Percentiles rank a stretch among this genome's conserved stretches.
phyloP scores from a whole-genome alignment of 768 basidiomycete genomes.

The Leccinum barrowsii region DNA sequence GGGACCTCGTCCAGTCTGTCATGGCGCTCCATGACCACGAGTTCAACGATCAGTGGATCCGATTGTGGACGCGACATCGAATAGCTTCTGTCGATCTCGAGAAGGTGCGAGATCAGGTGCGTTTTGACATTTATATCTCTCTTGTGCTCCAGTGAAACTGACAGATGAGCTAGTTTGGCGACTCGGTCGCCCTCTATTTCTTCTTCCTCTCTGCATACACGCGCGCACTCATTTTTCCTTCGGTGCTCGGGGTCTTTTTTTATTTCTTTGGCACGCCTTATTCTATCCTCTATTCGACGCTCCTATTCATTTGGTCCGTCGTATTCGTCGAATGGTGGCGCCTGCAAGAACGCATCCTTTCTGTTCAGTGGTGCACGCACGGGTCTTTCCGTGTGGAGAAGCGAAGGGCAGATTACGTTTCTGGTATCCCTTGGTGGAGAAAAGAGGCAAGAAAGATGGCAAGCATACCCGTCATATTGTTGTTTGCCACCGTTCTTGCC shows the following conservation, averaged over 20 bases:
- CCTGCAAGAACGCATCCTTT: conserved; percentile 77
- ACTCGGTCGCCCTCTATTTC: conserved; percentile 84
- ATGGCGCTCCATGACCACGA: conserved; percentile 81
- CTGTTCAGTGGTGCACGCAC: conserved; percentile 76
- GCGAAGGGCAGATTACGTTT: conserved; percentile 55
- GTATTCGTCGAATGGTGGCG: conserved; percentile 92
- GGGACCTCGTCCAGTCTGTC: conserved; percentile 79
- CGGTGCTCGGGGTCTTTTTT: conserved; percentile 62
- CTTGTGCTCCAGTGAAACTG: not conserved
- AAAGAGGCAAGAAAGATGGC: conserved; percentile 65
- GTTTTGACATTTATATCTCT: conserved; percentile 13
- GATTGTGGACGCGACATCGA: conserved; percentile 64
- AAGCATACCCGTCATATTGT: conserved; percentile 66
- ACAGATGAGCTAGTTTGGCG: conserved; percentile 56
- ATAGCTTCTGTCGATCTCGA: conserved; percentile 64
- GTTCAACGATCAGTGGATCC: conserved; percentile 79
- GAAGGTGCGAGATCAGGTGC: conserved; percentile 67
- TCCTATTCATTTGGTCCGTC: conserved; percentile 81
- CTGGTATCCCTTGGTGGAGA: conserved; percentile 67
- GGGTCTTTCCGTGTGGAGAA: conserved; percentile 77
- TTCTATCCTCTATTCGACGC: conserved; percentile 68
- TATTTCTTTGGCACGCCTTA: conserved; percentile 73
- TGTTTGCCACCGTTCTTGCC: conserved; percentile 69
- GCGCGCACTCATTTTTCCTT: conserved; percentile 71
- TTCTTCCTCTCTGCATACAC: conserved; percentile 85